These are phyloP conservation scores for Neurospora sp. DNA, from an alignment of 2,329 filamentous ascomycete genomes.

Conservation along the genomic window DNA sequence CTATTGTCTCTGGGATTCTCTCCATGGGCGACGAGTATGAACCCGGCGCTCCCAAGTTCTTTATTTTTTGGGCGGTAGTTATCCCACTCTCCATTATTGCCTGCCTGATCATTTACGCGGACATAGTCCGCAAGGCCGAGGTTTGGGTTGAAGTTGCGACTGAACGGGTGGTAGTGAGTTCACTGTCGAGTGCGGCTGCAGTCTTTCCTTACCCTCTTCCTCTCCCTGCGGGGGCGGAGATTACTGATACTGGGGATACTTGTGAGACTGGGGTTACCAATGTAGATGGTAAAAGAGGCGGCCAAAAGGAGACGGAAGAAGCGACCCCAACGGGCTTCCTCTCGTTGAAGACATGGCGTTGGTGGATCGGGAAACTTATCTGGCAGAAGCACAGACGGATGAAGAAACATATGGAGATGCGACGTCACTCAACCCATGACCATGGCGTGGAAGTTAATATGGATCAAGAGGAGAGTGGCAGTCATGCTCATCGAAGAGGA, in stretches of 20 bases:
- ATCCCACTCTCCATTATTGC: slow-evolving; percentile 28
- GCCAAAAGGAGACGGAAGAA: not conserved
- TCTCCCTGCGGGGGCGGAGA: not conserved
- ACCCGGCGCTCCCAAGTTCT: slow-evolving; percentile 32
- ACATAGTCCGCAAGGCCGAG: slow-evolving; percentile 34
- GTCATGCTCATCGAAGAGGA: not conserved
- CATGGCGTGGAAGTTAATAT: not conserved
- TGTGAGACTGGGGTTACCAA: not conserved
- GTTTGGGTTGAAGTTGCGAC: slow-evolving; percentile 35
- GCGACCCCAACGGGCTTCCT: not conserved
- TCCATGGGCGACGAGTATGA: slow-evolving; percentile 36
- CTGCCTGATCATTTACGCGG: slow-evolving; percentile 36
- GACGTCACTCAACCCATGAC: not conserved
- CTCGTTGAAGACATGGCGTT: not conserved
- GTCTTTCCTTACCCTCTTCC: not conserved
- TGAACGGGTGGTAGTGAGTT: slow-evolving; percentile 9
- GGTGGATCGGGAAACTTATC: not conserved
- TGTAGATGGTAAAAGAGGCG: not conserved
- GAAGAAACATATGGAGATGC: not conserved
- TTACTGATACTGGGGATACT: not conserved
- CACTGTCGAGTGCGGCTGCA: not conserved
- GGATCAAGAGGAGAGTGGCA: not conserved
- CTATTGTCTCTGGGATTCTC: slow-evolving; percentile 36
- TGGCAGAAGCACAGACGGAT: not conserved
- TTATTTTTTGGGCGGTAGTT: slow-evolving; percentile 37